A percentile compares a stretch with the other conserved stretches of the same genome.
These are phyloP conservation scores for Colletotrichum sp. DNA, from an alignment of 2,329 filamentous ascomycete genomes.

Conservation along the genomic window DNA sequence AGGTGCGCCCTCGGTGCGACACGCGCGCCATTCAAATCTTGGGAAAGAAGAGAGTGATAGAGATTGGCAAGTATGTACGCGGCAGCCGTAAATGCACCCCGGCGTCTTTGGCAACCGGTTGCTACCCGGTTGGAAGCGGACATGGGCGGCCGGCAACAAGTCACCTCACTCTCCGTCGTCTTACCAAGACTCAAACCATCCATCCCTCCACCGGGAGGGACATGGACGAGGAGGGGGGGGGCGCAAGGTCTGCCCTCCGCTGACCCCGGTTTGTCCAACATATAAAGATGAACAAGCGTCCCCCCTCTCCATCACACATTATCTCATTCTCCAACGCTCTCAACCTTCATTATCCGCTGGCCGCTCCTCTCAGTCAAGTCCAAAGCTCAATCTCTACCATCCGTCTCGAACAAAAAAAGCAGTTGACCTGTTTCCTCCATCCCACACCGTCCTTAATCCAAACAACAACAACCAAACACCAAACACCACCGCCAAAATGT, in stretches of 20 bases:
- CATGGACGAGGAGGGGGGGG: neutral
- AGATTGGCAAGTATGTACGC: neutral
- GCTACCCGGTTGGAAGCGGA: neutral
- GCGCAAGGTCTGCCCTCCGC: neutral
- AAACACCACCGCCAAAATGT: slow-evolving; percentile 6
- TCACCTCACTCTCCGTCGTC: neutral
- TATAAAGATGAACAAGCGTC: slow-evolving; percentile 12
- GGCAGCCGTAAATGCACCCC: neutral
- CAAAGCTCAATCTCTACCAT: neutral
- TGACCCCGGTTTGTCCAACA: neutral
- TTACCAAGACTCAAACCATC: neutral
- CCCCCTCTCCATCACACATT: neutral
- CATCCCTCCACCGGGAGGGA: neutral
- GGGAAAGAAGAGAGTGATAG: neutral
- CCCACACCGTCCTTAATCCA: neutral
- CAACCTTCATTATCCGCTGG: neutral
- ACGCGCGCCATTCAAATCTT: neutral
- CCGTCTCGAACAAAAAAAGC: neutral
- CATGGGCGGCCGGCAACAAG: neutral
- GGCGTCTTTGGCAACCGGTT: neutral
- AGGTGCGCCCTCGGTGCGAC: neutral
- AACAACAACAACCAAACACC: neutral
- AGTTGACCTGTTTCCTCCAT: slow-evolving; percentile 5
- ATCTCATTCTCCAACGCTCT: neutral
- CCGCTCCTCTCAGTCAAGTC: neutral